Evolutionary conservation across 2,329 filamentous ascomycete species (phyloP), one percentile per base, ranked within the genome.

Genomic region (Penicillium oxalicum): DNA sequence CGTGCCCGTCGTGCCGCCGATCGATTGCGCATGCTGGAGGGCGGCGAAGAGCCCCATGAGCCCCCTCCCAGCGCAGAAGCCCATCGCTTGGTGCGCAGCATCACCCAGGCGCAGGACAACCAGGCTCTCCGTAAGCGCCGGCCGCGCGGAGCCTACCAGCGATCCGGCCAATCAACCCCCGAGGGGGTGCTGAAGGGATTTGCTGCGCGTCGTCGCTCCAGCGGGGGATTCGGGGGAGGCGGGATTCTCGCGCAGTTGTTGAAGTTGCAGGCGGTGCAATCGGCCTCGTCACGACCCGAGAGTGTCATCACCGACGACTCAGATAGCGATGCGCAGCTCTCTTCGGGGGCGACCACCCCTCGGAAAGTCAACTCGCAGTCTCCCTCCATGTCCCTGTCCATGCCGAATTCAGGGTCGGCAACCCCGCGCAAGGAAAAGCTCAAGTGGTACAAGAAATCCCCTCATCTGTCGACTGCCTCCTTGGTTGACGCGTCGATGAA

Each of bases 161-260:
- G 65, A n/a, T 64, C 64, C 1, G 64, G 64, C 1, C 59, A 59
- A 42, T 60, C 55, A 8, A 68, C 66, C 1, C 66, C 66, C 1
- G 64, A 67, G 33, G 52, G 56, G 3, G 29, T 55, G 26, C 44
- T 60, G 37, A 54, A 57, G 32, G 58, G 59, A 18, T 63, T 62
- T 35, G 53, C 54, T 4, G 40, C 50, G 24, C 56, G 59, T 11
- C 56, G 55, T n/a, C 62, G 62, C 12, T 62, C 61, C 2, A 60
- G 58, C 25, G 55, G 55, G 25, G 55, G 55, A 4, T 49, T 62
- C 12, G 63, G 64, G 2, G 59, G 58, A 4, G 63, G 66, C 3
- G 87, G 88, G 27, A 81, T 91, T 39, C 70, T 94, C 1, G 82
- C 84, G 0, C 84, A 83, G 1, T 71, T 94, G 1, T 72, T 93